These are phyloP conservation scores for Dioscorea cayenensis DNA, from an alignment of 116 monocot species.

Conservation along the genomic window DNA sequence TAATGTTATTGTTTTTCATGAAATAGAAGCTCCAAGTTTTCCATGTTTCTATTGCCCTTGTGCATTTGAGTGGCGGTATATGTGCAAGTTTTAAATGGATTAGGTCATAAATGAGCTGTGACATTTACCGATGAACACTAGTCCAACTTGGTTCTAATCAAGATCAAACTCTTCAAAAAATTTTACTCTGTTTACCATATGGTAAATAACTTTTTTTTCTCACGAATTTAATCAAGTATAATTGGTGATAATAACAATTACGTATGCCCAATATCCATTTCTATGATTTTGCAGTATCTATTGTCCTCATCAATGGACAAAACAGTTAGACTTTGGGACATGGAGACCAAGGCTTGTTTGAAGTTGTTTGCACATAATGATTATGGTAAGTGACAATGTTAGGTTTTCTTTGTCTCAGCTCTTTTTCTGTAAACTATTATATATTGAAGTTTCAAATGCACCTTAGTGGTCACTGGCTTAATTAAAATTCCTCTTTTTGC, in stretches of 20 bases:
- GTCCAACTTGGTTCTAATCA: too few species aligned
- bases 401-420: neutral
- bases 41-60: too few species aligned
- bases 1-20: too few species aligned
- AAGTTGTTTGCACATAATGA: slow-evolving; percentile 91
- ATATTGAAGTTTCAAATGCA: neutral
- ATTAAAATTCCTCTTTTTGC: neutral
- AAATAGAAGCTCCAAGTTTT: too few species aligned
- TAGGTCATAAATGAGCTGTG: too few species aligned
- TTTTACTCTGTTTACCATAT: too few species aligned
- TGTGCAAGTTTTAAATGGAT: too few species aligned
- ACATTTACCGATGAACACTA: too few species aligned
- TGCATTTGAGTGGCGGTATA: too few species aligned
- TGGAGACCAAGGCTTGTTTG: slow-evolving; percentile 65
- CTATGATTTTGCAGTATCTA: slow-evolving; percentile 43
- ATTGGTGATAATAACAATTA: neutral
- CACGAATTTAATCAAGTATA: neutral
- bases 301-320: slow-evolving; percentile 98
- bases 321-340: slow-evolving; percentile 91
- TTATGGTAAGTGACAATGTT: slow-evolving; percentile 44
- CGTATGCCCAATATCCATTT: neutral
- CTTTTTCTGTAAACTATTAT: neutral
- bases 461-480: neutral
- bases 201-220: too few species aligned
- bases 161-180: too few species aligned